A percentile compares a stretch with the other conserved stretches of the same genome.
Conservation (phyloP, 2,329 filamentous ascomycete genomes). For the Aspergillus latus region DNA sequence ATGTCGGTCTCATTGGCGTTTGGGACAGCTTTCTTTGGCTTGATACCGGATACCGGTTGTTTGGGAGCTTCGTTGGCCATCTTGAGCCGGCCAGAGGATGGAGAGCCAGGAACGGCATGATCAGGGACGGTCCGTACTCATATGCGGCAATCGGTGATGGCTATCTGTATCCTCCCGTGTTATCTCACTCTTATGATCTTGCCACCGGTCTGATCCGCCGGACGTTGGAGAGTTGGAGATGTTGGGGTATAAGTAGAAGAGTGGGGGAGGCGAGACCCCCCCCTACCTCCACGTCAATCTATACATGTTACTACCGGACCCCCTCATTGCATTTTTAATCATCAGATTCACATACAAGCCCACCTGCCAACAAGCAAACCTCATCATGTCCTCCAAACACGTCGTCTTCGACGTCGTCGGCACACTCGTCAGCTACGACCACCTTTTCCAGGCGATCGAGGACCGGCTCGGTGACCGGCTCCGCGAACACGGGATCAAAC, state of each 20-base stretch:
- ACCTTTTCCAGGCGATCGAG: conserved; percentile 41
- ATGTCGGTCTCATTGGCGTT: not conserved
- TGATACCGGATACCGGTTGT: not conserved
- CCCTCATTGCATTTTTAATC: no score
- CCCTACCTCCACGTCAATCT: not conserved
- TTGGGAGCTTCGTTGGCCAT: not conserved
- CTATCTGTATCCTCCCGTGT: not conserved
- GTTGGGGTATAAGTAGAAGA: no score
- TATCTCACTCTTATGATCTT: not conserved
- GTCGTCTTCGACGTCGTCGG: conserved; percentile 38
- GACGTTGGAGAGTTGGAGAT: not conserved
- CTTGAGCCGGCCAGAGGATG: not conserved
- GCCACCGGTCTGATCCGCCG: not conserved
- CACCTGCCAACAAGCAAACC: no score
- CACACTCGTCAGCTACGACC: conserved; percentile 45
- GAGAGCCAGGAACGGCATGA: not conserved
- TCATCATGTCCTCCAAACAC: conserved; percentile 20
- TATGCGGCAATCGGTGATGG: not conserved
- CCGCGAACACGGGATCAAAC: conserved; percentile 33
- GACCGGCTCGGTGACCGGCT: conserved; percentile 40
- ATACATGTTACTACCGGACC: no score
- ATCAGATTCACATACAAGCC: no score
- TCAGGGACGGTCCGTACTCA: not conserved
- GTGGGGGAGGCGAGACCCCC: no score
- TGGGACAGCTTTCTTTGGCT: not conserved